phyloP scores from a whole-genome alignment of 2,329 filamentous ascomycete species.

The Fusarium torreyae region DNA sequence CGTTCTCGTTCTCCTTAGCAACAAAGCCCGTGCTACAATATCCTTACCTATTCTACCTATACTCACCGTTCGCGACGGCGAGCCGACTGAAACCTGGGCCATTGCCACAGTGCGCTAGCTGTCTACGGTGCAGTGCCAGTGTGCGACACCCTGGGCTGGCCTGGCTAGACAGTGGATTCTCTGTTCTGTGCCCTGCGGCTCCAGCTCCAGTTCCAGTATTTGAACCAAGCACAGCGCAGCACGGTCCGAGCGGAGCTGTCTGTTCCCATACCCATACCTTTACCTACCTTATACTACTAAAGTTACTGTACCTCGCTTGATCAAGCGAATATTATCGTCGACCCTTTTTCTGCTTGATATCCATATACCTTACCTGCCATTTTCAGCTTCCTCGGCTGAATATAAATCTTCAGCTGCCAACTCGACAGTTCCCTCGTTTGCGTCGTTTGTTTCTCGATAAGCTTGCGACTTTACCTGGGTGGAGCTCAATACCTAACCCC shows the following conservation, averaged over 20 bases:
- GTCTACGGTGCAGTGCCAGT: conserved; percentile 20
- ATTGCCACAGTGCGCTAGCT: conserved; percentile 45
- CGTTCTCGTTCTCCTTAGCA: conserved; percentile 11
- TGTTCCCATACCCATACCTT: conserved; percentile 30
- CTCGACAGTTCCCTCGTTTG: conserved; percentile 6
- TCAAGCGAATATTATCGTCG: conserved; percentile 26
- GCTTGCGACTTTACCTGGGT: conserved; percentile 38
- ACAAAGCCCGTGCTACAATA: conserved; percentile 40
- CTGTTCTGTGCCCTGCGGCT: conserved; percentile 44
- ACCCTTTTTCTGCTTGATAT: conserved; percentile 28
- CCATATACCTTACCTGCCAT: conserved; percentile 2
- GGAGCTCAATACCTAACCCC: conserved; percentile 41
- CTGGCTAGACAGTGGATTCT: conserved; percentile 10
- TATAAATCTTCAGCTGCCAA: conserved; percentile 29
- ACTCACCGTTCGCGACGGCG: conserved; percentile 49
- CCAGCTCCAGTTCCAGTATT: conserved; percentile 40
- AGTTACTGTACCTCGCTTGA: conserved; percentile 21
- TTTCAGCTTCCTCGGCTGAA: conserved; percentile 16
- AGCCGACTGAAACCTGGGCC: conserved; percentile 51
- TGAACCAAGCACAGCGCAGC: conserved; percentile 35
- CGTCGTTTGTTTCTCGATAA: conserved; percentile 25
- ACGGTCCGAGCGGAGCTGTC: conserved; percentile 49
- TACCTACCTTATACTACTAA: conserved; percentile 20
- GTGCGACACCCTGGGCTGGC: conserved; percentile 12
- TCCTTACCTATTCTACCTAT: conserved; percentile 44